Percentiles rank a stretch among this genome's conserved stretches.
These are phyloP conservation scores for Nothophaeocryptopus gaeumannii DNA, from an alignment of 2,329 filamentous ascomycete species.

Conservation along the genomic window DNA sequence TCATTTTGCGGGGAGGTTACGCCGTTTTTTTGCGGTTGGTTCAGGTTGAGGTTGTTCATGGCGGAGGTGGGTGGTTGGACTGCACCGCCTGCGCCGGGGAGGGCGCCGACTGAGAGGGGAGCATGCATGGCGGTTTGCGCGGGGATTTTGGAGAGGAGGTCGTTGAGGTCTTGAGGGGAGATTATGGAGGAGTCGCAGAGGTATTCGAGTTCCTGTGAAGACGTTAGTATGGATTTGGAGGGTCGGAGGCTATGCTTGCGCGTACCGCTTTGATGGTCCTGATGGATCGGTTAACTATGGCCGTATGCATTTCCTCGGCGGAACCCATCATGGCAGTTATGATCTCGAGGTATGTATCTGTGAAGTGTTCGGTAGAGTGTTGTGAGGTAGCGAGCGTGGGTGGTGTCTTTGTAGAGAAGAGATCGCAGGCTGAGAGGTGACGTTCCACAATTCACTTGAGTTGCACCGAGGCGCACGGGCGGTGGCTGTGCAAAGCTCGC, in stretches of 20 bases:
- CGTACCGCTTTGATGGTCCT: conserved; percentile 81
- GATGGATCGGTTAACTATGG: conserved; percentile 77
- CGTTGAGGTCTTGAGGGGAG: conserved; percentile 69
- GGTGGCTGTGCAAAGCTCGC: too few relatives aligned
- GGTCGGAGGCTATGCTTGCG: conserved; percentile 7
- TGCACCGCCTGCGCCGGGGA: conserved; percentile 30
- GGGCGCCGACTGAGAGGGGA: conserved; percentile 37
- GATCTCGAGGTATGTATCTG: not conserved
- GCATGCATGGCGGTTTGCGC: conserved; percentile 59
- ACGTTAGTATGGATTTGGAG: conserved; percentile 19
- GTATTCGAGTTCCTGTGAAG: conserved; percentile 76
- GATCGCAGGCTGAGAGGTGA: too few relatives aligned
- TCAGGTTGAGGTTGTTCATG: conserved; percentile 36
- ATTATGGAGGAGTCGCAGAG: conserved; percentile 82
- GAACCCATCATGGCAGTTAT: conserved; percentile 26
- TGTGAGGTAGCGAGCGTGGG: too few relatives aligned
- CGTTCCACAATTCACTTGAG: too few relatives aligned
- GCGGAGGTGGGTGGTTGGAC: conserved; percentile 27
- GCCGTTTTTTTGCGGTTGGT: conserved; percentile 28
- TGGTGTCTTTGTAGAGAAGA: conserved; percentile 42
- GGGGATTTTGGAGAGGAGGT: conserved; percentile 72
- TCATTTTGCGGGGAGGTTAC: conserved; percentile 26
- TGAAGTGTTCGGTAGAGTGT: conserved; percentile 24
- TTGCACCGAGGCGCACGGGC: too few relatives aligned
- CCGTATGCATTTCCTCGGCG: conserved; percentile 48